These are phyloP conservation scores for Yamadazyma nakazawae DNA, from an alignment of 805 yeast species.

Conservation along the genomic window DNA sequence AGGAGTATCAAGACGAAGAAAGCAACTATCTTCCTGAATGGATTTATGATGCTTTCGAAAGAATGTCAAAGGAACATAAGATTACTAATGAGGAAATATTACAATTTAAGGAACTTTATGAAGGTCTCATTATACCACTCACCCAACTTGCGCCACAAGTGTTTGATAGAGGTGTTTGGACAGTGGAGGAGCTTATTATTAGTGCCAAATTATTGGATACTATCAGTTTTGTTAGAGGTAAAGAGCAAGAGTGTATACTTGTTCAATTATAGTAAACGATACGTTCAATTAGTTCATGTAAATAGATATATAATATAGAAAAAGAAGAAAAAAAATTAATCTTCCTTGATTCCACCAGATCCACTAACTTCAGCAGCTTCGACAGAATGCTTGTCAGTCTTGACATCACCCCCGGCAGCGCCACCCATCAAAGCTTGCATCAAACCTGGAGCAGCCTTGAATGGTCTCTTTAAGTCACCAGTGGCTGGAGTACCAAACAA, in stretches of 20 bases:
- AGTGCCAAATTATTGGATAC: constrained; percentile 54
- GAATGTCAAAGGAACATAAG: constrained; percentile 32
- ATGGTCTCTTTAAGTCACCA: constrained; percentile 95
- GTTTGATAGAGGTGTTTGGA: constrained; percentile 49
- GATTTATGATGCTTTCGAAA: constrained; percentile 39
- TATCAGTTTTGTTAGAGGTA: constrained; percentile 46
- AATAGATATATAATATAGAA: constrained; percentile 1
- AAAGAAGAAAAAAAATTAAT: constrained; percentile 38
- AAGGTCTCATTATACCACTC: constrained; percentile 49
- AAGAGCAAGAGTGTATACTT: constrained; percentile 41
- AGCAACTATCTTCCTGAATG: constrained; percentile 47
- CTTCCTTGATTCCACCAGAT: constrained; percentile 84
- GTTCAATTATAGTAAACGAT: constrained; percentile 17
- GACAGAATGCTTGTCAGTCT: constrained; percentile 84
- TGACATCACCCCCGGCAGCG: constrained; percentile 40
- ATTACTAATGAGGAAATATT: constrained; percentile 52
- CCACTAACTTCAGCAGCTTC: constrained; percentile 85
- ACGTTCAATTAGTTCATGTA: neutral
- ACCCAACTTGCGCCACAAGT: constrained; percentile 54
- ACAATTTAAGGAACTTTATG: constrained; percentile 53
- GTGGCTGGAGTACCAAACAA: constrained; percentile 75
- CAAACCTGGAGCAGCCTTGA: constrained; percentile 67
- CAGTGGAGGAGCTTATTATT: constrained; percentile 43
- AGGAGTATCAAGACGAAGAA: constrained; percentile 25
- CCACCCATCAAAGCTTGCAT: constrained; percentile 63